Evolutionary conservation across 2,329 filamentous ascomycete species (phyloP).

Genomic region (Ophiostoma australiae): DNA sequence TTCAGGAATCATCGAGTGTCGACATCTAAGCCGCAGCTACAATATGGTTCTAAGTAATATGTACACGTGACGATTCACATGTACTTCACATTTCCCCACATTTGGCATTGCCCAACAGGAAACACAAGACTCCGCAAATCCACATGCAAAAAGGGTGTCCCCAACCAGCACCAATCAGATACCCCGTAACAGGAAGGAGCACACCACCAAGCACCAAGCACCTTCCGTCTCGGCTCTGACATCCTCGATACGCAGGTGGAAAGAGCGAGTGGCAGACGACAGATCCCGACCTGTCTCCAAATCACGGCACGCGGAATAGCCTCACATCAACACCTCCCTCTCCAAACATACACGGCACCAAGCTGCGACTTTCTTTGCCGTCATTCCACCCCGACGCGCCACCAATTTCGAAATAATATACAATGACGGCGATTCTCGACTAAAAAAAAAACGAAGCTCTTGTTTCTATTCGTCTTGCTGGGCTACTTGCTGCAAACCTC

Average conservation of each 20-base stretch:
- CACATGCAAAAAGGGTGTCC: constrained; percentile 12
- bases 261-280: constrained; percentile 10
- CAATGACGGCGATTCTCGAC: not conserved
- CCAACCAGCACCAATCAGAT: constrained; percentile 22
- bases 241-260: constrained; percentile 5
- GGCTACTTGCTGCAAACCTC: not conserved
- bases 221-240: constrained; percentile 7
- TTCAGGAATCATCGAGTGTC: not conserved
- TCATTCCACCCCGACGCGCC: not conserved
- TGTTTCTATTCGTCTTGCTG: not conserved
- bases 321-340: not conserved
- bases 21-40: not conserved
- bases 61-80: not conserved
- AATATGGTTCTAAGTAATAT: not conserved
- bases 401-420: not conserved
- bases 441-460: not conserved
- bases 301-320: not conserved
- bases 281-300: constrained; percentile 9
- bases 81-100: not conserved
- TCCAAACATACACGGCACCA: not conserved
- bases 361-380: not conserved
- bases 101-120: constrained; percentile 3
- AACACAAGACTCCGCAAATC: constrained; percentile 9
- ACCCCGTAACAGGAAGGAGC: constrained; percentile 6
- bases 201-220: not conserved